Base-by-base conservation (phyloP, 2,329 filamentous ascomycete species). In the Neonectria hederae region DNA sequence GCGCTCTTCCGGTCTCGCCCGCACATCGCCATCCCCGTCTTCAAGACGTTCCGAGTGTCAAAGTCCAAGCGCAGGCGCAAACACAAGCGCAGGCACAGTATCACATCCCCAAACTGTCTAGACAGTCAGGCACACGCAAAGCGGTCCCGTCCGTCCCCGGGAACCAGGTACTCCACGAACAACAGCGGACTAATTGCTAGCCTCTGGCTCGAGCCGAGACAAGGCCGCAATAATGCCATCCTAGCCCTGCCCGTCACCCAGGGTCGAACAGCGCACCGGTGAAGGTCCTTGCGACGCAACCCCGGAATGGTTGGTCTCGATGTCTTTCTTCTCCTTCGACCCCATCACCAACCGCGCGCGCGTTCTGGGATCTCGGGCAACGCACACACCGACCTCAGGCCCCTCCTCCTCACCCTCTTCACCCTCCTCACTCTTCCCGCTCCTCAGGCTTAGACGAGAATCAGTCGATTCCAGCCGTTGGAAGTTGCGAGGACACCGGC, bases 391-490 rank as follows among this genome's bases (percentile, higher is more conserved):
- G 22, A 55, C 54, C 38, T 48, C 52, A 54, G 64, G 60, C 35
- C 62, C 51, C 42, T 57, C 38, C 55, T 53, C 30, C 30, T 43
- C n/a, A n/a, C n/a, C 26, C 49, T 56, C 28, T 42, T 42, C 40
- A 28, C 32, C 54, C 46, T 42, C 13, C 43, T 49, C 54, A 5
- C 8, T 21, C 46, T 26, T 54, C 49, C 54, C 48, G 48, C 32
- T 55, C 24, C 26, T n/a, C 51, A 40, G 17, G 43, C 42, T 45
- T 51, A 49, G 30, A 48, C 54, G 54, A 63, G 35, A 64, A 72
- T 62, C 66, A 64, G 66, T 65, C 64, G 54, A 72, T 70, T 54
- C 49, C 32, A 24, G 22, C 19, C 59, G 32, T 30, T 51, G 42
- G 42, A n/a, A 46, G 42, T 22, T 17, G 11, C n/a, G 14, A 51